Evolutionary conservation across 352 stramenopile genomes (phyloP).

Genomic region (Phytophthora sansomeana): DNA sequence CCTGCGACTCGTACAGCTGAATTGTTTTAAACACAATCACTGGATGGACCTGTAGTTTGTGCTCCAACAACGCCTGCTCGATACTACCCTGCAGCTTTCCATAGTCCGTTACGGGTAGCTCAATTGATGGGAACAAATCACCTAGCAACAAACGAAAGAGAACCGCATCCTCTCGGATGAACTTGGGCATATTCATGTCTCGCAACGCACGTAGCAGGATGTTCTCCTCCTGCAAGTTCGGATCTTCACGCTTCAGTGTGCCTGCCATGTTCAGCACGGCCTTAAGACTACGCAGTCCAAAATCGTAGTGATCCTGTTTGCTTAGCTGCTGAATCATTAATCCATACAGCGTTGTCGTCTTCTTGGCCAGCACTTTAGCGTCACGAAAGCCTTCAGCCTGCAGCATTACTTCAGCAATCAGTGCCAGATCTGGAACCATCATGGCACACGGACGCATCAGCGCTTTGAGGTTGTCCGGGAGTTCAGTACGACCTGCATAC

Average conservation of each 20-base stretch:
- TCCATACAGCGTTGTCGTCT: slow-evolving; percentile 88
- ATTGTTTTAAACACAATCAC: slow-evolving; percentile 96
- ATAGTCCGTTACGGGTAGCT: slow-evolving; percentile 92
- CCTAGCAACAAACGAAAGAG: slow-evolving; percentile 92
- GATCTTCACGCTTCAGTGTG: slow-evolving; percentile 94
- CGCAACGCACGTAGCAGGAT: slow-evolving; percentile 96
- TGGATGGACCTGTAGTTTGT: slow-evolving; percentile 90
- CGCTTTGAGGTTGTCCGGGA: slow-evolving; percentile 89
- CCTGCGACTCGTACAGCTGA: slow-evolving; percentile 95
- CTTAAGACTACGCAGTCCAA: slow-evolving; percentile 83
- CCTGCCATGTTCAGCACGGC: slow-evolving; percentile 89
- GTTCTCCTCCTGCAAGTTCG: slow-evolving; percentile 95
- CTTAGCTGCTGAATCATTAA: slow-evolving; percentile 90
- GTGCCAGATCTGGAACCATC: slow-evolving; percentile 88
- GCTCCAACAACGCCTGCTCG: slow-evolving; percentile 82
- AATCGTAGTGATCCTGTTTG: slow-evolving; percentile 92
- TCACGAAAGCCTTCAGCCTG: slow-evolving; percentile 88
- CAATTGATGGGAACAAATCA: slow-evolving; percentile 91
- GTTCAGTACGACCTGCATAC: slow-evolving; percentile 91
- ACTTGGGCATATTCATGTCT: slow-evolving; percentile 97
- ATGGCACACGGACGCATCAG: slow-evolving; percentile 89
- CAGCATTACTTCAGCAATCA: slow-evolving; percentile 91
- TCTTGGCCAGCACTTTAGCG: slow-evolving; percentile 83
- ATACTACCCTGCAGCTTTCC: slow-evolving; percentile 91
- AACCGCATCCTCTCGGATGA: slow-evolving; percentile 93